Percentiles rank a stretch among this genome's conserved stretches.
phyloP scores from a whole-genome alignment of 352 stramenopile species.

The Thraustotheca clavata region DNA sequence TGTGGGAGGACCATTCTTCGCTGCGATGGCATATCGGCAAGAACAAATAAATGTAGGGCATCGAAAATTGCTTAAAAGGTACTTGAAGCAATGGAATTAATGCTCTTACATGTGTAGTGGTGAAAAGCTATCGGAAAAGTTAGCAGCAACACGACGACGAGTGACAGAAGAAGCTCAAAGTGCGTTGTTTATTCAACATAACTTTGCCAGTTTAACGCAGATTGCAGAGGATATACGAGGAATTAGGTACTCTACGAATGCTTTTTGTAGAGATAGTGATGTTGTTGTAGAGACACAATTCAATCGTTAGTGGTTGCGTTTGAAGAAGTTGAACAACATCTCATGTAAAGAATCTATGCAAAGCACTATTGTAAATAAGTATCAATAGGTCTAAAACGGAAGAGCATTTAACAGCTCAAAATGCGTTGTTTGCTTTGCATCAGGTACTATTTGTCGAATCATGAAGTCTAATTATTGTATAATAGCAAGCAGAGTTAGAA shows the following conservation, averaged over 20 bases:
- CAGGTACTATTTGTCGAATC: conserved; percentile 32
- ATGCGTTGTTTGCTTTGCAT: conserved; percentile 52
- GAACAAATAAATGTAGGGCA: conserved; percentile 10
- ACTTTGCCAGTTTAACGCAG: conserved; percentile 16
- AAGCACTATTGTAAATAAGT: background rate
- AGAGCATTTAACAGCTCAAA: conserved; percentile 61
- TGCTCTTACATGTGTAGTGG: background rate
- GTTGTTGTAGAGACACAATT: conserved; percentile 15
- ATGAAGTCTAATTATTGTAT: background rate
- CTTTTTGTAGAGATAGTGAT: no score
- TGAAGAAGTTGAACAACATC: conserved; percentile 59
- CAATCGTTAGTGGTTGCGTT: conserved; percentile 16
- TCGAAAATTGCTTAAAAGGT: conserved; percentile 1
- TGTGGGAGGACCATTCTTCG: conserved; percentile 16
- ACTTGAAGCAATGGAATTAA: background rate
- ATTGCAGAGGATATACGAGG: conserved; percentile 14
- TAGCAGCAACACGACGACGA: conserved; percentile 6
- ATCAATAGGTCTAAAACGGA: conserved; percentile 44
- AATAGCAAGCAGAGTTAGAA: conserved; percentile 65
- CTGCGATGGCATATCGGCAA: conserved; percentile 13
- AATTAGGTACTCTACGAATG: conserved; percentile 17
- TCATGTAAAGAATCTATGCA: conserved; percentile 29
- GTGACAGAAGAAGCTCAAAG: conserved; percentile 16
- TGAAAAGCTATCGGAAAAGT: background rate
- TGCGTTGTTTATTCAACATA: conserved; percentile 17